phyloP scores from a whole-genome alignment of 495 filamentous ascomycete species.

The Penicillium lagena region DNA sequence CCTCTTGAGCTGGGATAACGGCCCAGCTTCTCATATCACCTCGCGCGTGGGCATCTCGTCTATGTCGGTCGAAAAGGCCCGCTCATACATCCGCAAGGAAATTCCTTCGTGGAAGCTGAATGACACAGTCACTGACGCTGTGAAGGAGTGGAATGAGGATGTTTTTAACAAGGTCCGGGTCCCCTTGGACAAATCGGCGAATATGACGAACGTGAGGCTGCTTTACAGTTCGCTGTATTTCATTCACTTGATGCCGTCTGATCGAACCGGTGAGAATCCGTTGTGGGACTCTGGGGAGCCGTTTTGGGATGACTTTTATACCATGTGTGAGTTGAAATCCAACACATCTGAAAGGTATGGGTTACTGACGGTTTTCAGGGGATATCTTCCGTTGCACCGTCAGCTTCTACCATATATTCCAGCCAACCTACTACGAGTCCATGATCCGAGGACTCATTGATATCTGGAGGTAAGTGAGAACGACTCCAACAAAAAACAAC shows the following conservation, averaged over 20 bases:
- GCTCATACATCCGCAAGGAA: slow-evolving; percentile 51
- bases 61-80: slow-evolving; percentile 17
- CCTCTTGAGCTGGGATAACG: slow-evolving; percentile 25
- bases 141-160: slow-evolving; percentile 54
- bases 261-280: slow-evolving; percentile 70
- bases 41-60: slow-evolving; percentile 59
- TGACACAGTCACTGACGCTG: slow-evolving; percentile 40
- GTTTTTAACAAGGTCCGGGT: slow-evolving; percentile 55
- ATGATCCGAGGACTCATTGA: slow-evolving; percentile 56
- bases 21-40: slow-evolving; percentile 27
- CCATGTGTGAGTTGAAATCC: slow-evolving; percentile 20
- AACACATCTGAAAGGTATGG: not conserved
- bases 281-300: slow-evolving; percentile 61
- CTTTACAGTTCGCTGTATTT: slow-evolving; percentile 67
- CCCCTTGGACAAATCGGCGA: slow-evolving; percentile 40
- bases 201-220: slow-evolving; percentile 57
- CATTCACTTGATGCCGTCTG: slow-evolving; percentile 61
- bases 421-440: slow-evolving; percentile 53
- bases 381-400: slow-evolving; percentile 23
- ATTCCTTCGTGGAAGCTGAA: slow-evolving; percentile 48
- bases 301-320: slow-evolving; percentile 58
- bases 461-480: slow-evolving; percentile 23
- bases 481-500: not conserved
- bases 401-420: slow-evolving; percentile 63
- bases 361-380: slow-evolving; percentile 22